Base-by-base conservation (phyloP, 805 yeast genomes). In the Candida namnaoensis region DNA sequence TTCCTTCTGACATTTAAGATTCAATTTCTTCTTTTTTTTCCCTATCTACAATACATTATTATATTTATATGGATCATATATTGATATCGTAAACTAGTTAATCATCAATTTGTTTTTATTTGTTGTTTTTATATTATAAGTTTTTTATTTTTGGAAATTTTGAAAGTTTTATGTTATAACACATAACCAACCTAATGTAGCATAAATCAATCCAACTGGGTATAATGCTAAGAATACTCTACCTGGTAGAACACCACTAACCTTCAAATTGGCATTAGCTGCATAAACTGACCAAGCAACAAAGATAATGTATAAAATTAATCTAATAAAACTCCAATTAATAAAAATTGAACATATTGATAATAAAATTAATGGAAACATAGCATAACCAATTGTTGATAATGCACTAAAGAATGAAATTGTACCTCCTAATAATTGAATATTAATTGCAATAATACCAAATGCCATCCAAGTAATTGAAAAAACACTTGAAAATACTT, bases 321-420 rank as follows among this genome's bases (percentile, higher is more conserved):
- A 61, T 44, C 87, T 61, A 6, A 79, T 47, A 13, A 77, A 57
- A 46, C 71, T 69, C 66, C 68, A 62, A 37, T 62, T 57, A n/a
- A 79, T 60, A 14, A 75, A 54, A 23, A 74, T 61, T 37, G 80
- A 65, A 25, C 78, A 43, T 5, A 72, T 39, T 10, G 79, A 73
- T 0, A 80, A 77, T 9, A 74, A 52, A 3, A 78, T 71, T 34
- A 82, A 65, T 10, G 88, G 88, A 58, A 81, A 82, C 56, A 78
- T 60, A 12, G 82, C 77, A 63, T 81, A 81, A 1, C 88, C 88
- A 6, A 80, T 72, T 27, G 85, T 80, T 46, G 83, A 76, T 40
- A 82, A 65, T 3, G 87, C 87, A 38, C 78, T 76, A 65, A 82
- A 67, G 52, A 77, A 80, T 3, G 85, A 78, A 34, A 81, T 77